Evolutionary conservation across 805 yeast species (phyloP).

Genomic region (Candida insectalens): DNA sequence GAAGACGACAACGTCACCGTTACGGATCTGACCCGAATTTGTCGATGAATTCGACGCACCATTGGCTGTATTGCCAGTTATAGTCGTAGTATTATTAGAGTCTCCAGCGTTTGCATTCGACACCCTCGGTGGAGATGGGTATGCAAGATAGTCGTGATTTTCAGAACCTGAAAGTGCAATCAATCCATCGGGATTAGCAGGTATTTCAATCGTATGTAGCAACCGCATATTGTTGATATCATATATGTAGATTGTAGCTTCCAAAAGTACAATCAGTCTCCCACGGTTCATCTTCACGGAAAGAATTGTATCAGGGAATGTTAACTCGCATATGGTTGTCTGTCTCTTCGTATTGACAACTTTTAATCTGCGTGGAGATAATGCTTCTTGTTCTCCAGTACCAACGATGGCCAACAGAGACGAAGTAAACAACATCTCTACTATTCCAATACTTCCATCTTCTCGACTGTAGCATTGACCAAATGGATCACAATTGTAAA

Average conservation of each 20-base stretch:
- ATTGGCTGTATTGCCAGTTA: neutral
- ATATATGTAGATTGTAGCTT: constrained; percentile 80
- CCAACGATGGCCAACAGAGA: constrained; percentile 81
- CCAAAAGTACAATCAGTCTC: constrained; percentile 70
- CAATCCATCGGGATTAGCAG: constrained; percentile 48
- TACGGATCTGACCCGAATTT: constrained; percentile 12
- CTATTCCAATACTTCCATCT: constrained; percentile 57
- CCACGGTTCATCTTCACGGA: constrained; percentile 76
- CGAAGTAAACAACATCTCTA: constrained; percentile 87
- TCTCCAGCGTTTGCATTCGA: constrained; percentile 15
- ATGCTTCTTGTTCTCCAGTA: constrained; percentile 60
- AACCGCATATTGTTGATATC: constrained; percentile 86
- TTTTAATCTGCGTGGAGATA: constrained; percentile 77
- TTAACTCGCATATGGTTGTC: constrained; percentile 74
- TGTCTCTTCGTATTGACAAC: constrained; percentile 70
- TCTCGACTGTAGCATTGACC: constrained; percentile 50
- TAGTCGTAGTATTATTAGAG: neutral
- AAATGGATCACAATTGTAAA: constrained; percentile 84
- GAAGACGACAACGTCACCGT: constrained; percentile 76
- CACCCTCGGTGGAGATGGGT: constrained; percentile 66
- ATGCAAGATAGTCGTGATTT: constrained; percentile 50
- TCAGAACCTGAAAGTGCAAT: constrained; percentile 49
- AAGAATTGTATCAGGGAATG: constrained; percentile 74
- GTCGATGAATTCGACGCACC: neutral
- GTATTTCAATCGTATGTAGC: constrained; percentile 61